These are phyloP conservation scores for Helminthosporium solani DNA, from an alignment of 2,329 filamentous ascomycete genomes.

Conservation along the genomic window DNA sequence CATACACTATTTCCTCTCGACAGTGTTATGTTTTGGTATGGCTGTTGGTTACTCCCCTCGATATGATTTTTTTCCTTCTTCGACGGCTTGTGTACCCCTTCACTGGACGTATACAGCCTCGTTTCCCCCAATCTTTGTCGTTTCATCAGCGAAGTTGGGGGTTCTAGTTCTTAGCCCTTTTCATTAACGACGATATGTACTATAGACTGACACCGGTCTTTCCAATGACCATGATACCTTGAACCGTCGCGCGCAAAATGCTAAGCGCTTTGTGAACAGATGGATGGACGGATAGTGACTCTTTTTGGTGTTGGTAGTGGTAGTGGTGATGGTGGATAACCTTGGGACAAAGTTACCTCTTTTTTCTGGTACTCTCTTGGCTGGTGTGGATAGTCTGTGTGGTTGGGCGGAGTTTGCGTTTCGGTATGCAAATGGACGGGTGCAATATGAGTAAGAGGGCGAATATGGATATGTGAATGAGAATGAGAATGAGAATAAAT, in stretches of 20 bases:
- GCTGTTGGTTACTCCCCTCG: slow-evolving; percentile 18
- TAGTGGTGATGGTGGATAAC: slow-evolving; percentile 20
- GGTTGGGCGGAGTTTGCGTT: neutral
- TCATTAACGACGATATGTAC: slow-evolving; percentile 25
- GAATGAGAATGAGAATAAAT: neutral
- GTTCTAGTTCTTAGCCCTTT: slow-evolving; percentile 21
- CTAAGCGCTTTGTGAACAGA: slow-evolving; percentile 10
- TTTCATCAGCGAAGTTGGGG: neutral
- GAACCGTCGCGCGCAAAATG: slow-evolving; percentile 20
- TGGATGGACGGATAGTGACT: slow-evolving; percentile 15
- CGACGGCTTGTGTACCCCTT: slow-evolving; percentile 29
- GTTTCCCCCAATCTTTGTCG: neutral
- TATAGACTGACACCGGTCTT: slow-evolving; percentile 36
- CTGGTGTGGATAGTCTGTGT: slow-evolving; percentile 7
- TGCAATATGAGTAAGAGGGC: neutral
- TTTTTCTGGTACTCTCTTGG: neutral
- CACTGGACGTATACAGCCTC: slow-evolving; percentile 24
- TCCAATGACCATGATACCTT: slow-evolving; percentile 16
- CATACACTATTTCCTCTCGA: slow-evolving; percentile 5
- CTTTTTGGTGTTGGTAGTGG: neutral
- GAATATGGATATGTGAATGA: neutral
- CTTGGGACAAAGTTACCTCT: slow-evolving; percentile 5
- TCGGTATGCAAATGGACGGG: slow-evolving; percentile 2
- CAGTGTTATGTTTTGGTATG: slow-evolving; percentile 6
- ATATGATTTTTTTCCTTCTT: slow-evolving; percentile 12